A percentile compares a stretch with the other conserved stretches of the same genome.
These are phyloP conservation scores for Lachnellula cervina DNA, from an alignment of 2,329 filamentous ascomycete species.

Conservation along the genomic window DNA sequence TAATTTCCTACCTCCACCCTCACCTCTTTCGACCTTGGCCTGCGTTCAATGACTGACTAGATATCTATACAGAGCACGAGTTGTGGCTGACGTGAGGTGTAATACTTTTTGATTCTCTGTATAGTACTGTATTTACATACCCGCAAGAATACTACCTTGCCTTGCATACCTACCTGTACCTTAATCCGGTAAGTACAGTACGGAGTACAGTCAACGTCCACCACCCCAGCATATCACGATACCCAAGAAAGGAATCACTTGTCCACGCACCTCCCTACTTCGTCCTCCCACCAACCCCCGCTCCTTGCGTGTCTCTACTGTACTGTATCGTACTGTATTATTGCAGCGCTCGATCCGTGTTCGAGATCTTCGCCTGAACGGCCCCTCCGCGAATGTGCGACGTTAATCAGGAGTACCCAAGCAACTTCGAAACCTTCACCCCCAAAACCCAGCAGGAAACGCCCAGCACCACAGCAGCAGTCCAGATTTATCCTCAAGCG, in stretches of 20 bases:
- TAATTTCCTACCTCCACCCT: too few species aligned
- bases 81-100: too few species aligned
- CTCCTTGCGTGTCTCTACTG: constrained; percentile 5
- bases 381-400: constrained; percentile 25
- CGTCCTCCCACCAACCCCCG: constrained; percentile 1
- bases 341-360: constrained; percentile 20
- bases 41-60: too few species aligned
- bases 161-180: too few species aligned
- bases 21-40: too few species aligned
- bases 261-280: not conserved
- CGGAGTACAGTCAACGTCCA: too few species aligned
- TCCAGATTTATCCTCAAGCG: not conserved
- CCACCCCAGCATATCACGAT: not conserved
- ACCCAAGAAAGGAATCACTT: not conserved
- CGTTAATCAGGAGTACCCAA: constrained; percentile 24
- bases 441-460: constrained; percentile 16
- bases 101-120: too few species aligned
- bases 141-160: too few species aligned
- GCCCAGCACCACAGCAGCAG: constrained; percentile 16
- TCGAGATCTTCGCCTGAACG: constrained; percentile 25
- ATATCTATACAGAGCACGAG: too few species aligned
- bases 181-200: too few species aligned
- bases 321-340: not conserved
- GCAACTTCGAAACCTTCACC: constrained; percentile 24
- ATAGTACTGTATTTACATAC: too few species aligned